Evolutionary conservation across 257 asterid genomes (phyloP), one percentile per base, ranked within the genome.

Genomic region (Haberlea rhodopensis): DNA sequence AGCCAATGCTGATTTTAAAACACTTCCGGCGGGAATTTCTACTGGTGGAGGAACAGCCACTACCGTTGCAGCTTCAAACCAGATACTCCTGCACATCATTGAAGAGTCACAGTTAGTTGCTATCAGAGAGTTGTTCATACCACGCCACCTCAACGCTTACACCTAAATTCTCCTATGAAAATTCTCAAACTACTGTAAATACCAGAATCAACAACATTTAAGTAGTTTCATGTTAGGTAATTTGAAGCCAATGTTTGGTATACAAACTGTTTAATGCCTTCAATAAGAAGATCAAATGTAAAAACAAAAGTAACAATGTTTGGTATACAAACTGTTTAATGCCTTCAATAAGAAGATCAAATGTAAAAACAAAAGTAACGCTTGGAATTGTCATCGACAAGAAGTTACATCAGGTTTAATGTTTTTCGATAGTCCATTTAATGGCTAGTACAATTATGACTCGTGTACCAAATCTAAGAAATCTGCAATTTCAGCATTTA

Each of bases 1-100:
- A 28, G 95, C 87, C 81, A 94, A 83, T 71, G 99, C 99, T 65
- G 99, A 86, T 71, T 94, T 94, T 27, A 94, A 77, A 69, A 90
- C 95, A 79, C 95, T 94, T 80, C 96, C 96, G 67, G 99, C 78
- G 3, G 95, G 85, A 60, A 94, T 78, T 77, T 86, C 96, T 57
- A 94, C 83, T 5, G 99, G 92, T 1, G 97, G 96, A 57, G 99
- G 91, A 78, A 94, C 97, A 76, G 96, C 95, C 71, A 94, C 99
- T 58, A 94, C 99, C 23, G 99, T 94, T 27, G 99, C 97, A 67
- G 99, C 95, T 83, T 94, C 99, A 77, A 94, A 94, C 99, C 99
- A 94, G 71, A 94, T 88, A 73, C 87, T 86, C 78, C 99, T 94
- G 80, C 21, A 68, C 53, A 57, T 71, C 54, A 65, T 57, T 58